A percentile compares a stretch with the other conserved stretches of the same genome.
Evolutionary conservation across 345 rosid species (phyloP).

Genomic region (Melaleuca quinquenervia): DNA sequence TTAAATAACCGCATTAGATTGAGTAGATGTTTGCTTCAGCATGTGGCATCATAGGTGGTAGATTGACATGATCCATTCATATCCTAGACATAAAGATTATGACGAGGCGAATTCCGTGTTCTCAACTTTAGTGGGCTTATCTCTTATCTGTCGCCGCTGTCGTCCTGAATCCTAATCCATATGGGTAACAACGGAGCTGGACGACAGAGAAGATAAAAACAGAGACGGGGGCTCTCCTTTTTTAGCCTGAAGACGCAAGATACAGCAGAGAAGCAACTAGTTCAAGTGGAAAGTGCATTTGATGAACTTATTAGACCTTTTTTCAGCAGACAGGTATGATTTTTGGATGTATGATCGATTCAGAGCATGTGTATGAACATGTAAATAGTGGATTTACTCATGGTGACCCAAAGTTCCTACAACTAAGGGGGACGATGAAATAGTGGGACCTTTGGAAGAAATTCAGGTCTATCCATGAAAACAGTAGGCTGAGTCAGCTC

Average conservation of each 20-base stretch:
- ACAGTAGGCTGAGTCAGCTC: slow-evolving; percentile 35
- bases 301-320: not conserved
- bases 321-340: not conserved
- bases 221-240: not conserved
- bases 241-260: not conserved
- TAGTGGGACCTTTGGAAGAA: not conserved
- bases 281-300: not conserved
- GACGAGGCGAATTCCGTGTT: not conserved
- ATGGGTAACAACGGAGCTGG: not conserved
- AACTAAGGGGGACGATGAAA: not conserved
- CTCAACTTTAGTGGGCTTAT: not conserved
- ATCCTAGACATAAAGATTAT: not conserved
- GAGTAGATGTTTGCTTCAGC: not conserved
- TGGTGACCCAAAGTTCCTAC: not conserved
- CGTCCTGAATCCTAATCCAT: not conserved
- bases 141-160: not conserved
- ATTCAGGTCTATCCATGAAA: slow-evolving; percentile 17
- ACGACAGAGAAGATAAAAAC: not conserved
- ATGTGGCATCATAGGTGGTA: not conserved
- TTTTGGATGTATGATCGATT: not conserved
- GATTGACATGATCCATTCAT: not conserved
- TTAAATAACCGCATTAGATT: not conserved
- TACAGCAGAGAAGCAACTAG: not conserved
- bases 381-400: not conserved
- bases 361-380: not conserved